These are phyloP conservation scores for Erythrophleum ivorense DNA, from an alignment of 331 rosid genomes.

Conservation along the genomic window DNA sequence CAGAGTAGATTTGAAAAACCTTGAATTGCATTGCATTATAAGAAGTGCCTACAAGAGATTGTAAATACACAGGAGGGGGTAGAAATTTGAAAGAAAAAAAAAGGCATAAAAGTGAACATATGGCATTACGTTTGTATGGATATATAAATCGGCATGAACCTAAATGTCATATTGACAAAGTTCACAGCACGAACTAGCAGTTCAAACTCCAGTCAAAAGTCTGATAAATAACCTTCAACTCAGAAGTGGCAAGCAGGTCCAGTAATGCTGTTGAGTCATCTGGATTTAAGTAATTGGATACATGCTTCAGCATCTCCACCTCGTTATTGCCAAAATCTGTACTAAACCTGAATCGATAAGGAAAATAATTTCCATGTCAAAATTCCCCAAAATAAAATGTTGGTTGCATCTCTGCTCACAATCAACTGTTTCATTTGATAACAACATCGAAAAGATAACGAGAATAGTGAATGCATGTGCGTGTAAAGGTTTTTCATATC, in stretches of 20 bases:
- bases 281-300: conserved; percentile 77
- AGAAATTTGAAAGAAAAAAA: neutral
- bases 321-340: conserved; percentile 87
- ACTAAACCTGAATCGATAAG: conserved; percentile 71
- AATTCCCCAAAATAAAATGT: conserved; percentile 17
- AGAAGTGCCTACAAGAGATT: neutral
- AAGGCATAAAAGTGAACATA: conserved; percentile 24
- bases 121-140: conserved; percentile 23
- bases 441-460: neutral
- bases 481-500: conserved; percentile 6
- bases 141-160: conserved; percentile 29
- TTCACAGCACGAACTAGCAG: conserved; percentile 42
- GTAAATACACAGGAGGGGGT: neutral
- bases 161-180: conserved; percentile 36
- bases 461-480: conserved; percentile 1
- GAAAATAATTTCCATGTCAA: conserved; percentile 26
- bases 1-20: neutral
- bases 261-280: conserved; percentile 66
- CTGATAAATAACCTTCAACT: conserved; percentile 83
- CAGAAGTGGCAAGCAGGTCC: conserved; percentile 73
- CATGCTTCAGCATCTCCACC: conserved; percentile 79
- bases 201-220: conserved; percentile 88
- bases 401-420: neutral
- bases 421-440: conserved; percentile 10
- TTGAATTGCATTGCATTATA: neutral